Base-by-base conservation (phyloP, 345 rosid species). In the Lepidium aucheri region DNA sequence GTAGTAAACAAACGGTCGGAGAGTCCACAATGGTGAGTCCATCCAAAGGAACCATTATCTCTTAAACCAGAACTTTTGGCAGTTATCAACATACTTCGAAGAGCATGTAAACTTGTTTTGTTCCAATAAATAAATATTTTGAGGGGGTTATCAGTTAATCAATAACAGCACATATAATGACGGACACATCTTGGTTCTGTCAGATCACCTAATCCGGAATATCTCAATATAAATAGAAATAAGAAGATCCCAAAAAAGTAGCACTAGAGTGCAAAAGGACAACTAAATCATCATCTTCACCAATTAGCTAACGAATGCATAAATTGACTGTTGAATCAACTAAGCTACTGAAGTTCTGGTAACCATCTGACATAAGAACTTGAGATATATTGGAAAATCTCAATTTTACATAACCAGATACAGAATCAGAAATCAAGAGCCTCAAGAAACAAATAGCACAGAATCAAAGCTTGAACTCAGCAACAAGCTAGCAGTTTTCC, bases 401-500 rank as follows among this genome's bases (percentile, higher is more conserved):
- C 40, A 56, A 50, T 15, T 51, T 26, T 26, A 26, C 30, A 26
- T 26, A 26, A 26, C 4, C 30, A 26, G 6, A 26, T 26, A 26
- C 30, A 26, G 8, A 62, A 62, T 16, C 56, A 50, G 40, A 57
- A 42, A 44, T 34, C 45, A 43, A 42, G 42, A 70, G 36, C 62
- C 8, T 53, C 46, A 62, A 43, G 51, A 62, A 65, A 51, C 44
- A 61, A 35, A 58, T 42, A 18, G 43, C 77, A 65, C 35, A 51
- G 56, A 59, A 51, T 73, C 71, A 74, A 52, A 45, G 24, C 68
- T 67, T 67, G 38, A 67, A 74, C 68, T 52, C 77, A 53, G 51
- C 69, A 67, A 67, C 68, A 73, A 38, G 45, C 68, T 73, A 52
- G 15, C 57, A 60, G 36, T 51, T 44, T 56, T 43, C 57, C 72